These are phyloP conservation scores for Plantago rigida DNA, from an alignment of 305 asterid genomes.

Conservation along the genomic window DNA sequence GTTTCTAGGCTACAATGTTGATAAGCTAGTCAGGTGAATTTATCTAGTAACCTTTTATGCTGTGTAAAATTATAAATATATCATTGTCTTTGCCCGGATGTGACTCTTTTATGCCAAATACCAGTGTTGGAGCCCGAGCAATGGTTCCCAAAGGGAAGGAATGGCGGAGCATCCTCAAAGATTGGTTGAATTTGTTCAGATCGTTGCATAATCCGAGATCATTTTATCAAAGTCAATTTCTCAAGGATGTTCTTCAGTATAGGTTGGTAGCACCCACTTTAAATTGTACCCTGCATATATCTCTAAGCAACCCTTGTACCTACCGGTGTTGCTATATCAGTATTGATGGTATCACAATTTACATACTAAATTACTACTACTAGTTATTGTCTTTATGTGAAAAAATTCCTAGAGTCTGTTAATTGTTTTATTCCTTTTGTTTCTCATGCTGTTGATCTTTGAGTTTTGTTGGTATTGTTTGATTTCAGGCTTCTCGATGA, in stretches of 20 bases:
- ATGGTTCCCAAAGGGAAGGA: slow-evolving; percentile 54
- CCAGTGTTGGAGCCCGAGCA: slow-evolving; percentile 46
- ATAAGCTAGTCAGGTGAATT: slow-evolving; percentile 46
- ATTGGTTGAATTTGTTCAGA: slow-evolving; percentile 74
- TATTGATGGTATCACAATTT: neutral
- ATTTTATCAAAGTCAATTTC: slow-evolving; percentile 45
- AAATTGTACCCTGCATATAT: slow-evolving; percentile 11
- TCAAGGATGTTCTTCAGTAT: slow-evolving; percentile 63
- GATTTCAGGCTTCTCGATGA: slow-evolving; percentile 72
- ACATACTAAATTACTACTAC: neutral
- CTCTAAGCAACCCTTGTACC: slow-evolving; percentile 1
- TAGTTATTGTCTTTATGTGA: slow-evolving; percentile 4
- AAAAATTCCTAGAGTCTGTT: neutral
- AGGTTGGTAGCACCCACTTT: slow-evolving; percentile 44
- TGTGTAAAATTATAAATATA: slow-evolving; percentile 15
- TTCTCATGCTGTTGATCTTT: slow-evolving; percentile 7
- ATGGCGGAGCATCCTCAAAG: slow-evolving; percentile 64
- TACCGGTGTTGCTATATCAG: neutral
- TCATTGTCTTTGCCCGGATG: slow-evolving; percentile 18
- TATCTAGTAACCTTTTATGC: slow-evolving; percentile 18
- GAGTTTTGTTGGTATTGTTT: slow-evolving; percentile 20
- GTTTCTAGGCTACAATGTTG: slow-evolving; percentile 63
- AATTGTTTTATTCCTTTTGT: slow-evolving; percentile 4
- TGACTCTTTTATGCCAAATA: slow-evolving; percentile 24
- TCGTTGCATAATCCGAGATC: slow-evolving; percentile 61